Evolutionary conservation across 2,329 filamentous ascomycete genomes (phyloP), one percentile per base, ranked within the genome.

Genomic region (Leptographium wingfieldii): DNA sequence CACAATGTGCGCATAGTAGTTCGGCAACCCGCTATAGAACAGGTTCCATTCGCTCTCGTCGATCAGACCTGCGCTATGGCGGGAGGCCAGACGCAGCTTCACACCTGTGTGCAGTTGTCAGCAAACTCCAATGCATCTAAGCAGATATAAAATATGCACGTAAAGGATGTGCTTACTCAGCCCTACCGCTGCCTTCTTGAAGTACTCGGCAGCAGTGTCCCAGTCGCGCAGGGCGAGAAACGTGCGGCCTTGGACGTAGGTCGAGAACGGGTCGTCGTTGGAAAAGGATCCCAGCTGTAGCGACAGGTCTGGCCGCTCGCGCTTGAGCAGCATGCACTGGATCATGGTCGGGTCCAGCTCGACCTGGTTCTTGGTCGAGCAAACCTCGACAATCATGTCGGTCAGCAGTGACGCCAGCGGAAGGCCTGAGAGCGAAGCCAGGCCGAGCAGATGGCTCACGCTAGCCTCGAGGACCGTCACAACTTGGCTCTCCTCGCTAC

Each of bases 1-100:
- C 14, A 92, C 81, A 57, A 97, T 82, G 70, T 99, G 94, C 51
- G 86, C 84, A 71, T 95, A 95, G 73, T 96, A 99, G 63, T 82
- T 85, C 5, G 90, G 81, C 49, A 92, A 78, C 1, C 92, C 94
- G 60, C 83, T 82, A 68, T 91, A 81, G 29, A 87, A 71, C 6
- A 83, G 72, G 40, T 79, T 81, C 77, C 85, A 86, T 65, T 96
- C 90, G 2, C 86, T 83, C 29, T 90, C 83, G 59, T 88, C 85
- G 27, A 97, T 78, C 16, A 96, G 80, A 10, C 84, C 83, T 52
- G 79, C 77, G 66, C 81, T 85, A 63, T 83, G 80, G 22, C 77
- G 75, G 56, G 80, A 76, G 2, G 73, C 68, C 53, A 77, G 70
- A n/a, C 75, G 72, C 60, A 76, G 73, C 31, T 74, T 69, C 11